Base-by-base conservation (phyloP, 345 rosid genomes). In the Rubroshorea leprosula region DNA sequence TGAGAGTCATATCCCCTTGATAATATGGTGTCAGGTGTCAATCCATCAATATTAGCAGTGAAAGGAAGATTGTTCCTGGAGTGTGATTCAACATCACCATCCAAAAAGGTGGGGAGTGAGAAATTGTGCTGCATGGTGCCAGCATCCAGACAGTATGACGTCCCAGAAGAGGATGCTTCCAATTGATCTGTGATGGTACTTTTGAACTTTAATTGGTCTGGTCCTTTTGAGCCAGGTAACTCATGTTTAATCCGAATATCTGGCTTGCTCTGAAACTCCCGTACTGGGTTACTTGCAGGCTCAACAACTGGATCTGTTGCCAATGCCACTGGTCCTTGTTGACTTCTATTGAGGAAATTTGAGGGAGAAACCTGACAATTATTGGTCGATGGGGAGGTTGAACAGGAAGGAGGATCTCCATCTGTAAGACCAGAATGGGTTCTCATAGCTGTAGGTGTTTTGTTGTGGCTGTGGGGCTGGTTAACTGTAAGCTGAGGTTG, bases 331-430 rank as follows among this genome's bases (percentile, higher is more conserved):
- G 90, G 87, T 15, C 70, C 74, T 48, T 75, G 81, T 73, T 80
- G 96, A 68, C 74, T 80, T 74, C 85, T 85, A 75, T 68, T 80
- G 29, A 80, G 77, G 58, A 93, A 86, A 64, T 67, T 74, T 50
- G 89, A 72, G 10, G 87, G 77, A 11, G 85, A 75, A 72, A 86
- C 60, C 69, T 85, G 93, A 74, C 86, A 89, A 72, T 83, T 93
- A 63, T 87, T 85, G 55, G 97, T 74, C 35, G 97, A 93, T 52
- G 99, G 99, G 15, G 99, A 93, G 68, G 96, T 89, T 55, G 96
- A 86, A 74, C 94, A 93, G 51, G 99, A 89, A 59, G 97, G 99
- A 60, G 88, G 84, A 55, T 93, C 97, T 67, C 89, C 93, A 67
- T 89, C 97, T 9, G 96, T 86, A 50, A 81, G 74, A 38, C 76